Evolutionary conservation across 2,329 filamentous ascomycete species (phyloP), one percentile per base, ranked within the genome.

Genomic region (Penicillium occitanis): DNA sequence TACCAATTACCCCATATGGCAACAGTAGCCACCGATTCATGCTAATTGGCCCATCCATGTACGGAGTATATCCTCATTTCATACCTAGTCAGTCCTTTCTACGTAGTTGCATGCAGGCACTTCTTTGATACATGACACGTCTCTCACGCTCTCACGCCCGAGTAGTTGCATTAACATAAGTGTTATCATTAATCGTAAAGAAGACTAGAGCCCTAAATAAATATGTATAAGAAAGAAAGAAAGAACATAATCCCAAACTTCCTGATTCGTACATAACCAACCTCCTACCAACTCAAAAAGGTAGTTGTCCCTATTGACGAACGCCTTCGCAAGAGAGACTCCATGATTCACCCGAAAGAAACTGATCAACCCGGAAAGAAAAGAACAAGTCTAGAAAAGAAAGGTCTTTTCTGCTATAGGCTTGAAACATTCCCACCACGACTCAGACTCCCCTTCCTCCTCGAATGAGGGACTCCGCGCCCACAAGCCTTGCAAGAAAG

Each of bases 401-500:
- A 69, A 69, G 3, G 67, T 57, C 57, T 64, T 61, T 19, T 63
- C 61, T 6, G 67, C 63, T 30, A 69, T 69, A 30, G 55, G 55
- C 22, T 62, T 50, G 42, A 69, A 69, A 62, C 59, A 67, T 30
- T 66, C 58, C 67, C 67, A 69, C 67, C 67, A 69, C 30, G 60
- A 50, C 33, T 66, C 59, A 11, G 35, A 25, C 25, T 42, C 46
- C 19, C 30, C 8, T 22, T 51, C 60, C 25, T 25, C 22, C 25
- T 60, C 44, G n/a, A 8, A 33, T 11, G 14, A 55, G 4, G 50
- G 35, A 8, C 4, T 25, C 14, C 60, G 61, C 44, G 33, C 53
- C 65, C 65, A 66, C 35, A 66, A 33, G 8, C 30, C 35, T 19
- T 64, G 59, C 46, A 69, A 44, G 46, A 69, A 69, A 51, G 40